A percentile compares a stretch with the other conserved stretches of the same genome.
These are phyloP conservation scores for Botryotinia narcissicola DNA, from an alignment of 2,329 filamentous ascomycete genomes.

Conservation along the genomic window DNA sequence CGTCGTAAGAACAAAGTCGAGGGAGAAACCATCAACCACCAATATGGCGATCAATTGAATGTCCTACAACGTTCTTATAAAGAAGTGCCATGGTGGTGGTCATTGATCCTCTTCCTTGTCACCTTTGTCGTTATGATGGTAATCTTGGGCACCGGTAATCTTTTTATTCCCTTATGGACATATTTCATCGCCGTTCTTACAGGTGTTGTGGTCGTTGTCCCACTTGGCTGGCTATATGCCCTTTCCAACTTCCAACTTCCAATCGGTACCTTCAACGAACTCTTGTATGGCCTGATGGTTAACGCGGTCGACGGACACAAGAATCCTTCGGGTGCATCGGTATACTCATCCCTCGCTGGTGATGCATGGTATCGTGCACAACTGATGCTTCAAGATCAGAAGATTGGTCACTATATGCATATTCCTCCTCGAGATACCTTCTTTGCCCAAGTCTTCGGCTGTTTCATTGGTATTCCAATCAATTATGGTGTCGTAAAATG, in stretches of 20 bases:
- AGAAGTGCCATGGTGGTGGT: slow-evolving; percentile 61
- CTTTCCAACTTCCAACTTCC: slow-evolving; percentile 54
- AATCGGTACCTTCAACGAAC: slow-evolving; percentile 58
- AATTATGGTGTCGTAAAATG: slow-evolving; percentile 61
- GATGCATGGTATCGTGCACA: slow-evolving; percentile 61
- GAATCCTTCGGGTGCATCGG: slow-evolving; percentile 56
- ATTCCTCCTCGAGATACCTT: slow-evolving; percentile 58
- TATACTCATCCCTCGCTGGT: slow-evolving; percentile 58
- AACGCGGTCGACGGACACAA: slow-evolving; percentile 50
- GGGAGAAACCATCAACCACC: slow-evolving; percentile 46
- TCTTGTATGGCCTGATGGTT: slow-evolving; percentile 60
- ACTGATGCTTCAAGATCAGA: slow-evolving; percentile 59
- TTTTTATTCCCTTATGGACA: slow-evolving; percentile 60
- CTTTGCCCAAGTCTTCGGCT: slow-evolving; percentile 60
- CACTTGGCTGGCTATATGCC: slow-evolving; percentile 58
- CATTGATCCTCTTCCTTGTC: slow-evolving; percentile 47
- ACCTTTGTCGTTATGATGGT: slow-evolving; percentile 51
- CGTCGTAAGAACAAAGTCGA: slow-evolving; percentile 40
- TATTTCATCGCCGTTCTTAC: slow-evolving; percentile 56
- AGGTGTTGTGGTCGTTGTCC: slow-evolving; percentile 54
- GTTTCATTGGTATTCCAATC: slow-evolving; percentile 56
- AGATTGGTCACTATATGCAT: slow-evolving; percentile 65
- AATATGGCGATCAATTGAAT: slow-evolving; percentile 59
- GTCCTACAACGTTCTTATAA: slow-evolving; percentile 55
- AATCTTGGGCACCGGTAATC: slow-evolving; percentile 49